Base-by-base conservation (phyloP, 345 rosid species). In the Salix purpurea region DNA sequence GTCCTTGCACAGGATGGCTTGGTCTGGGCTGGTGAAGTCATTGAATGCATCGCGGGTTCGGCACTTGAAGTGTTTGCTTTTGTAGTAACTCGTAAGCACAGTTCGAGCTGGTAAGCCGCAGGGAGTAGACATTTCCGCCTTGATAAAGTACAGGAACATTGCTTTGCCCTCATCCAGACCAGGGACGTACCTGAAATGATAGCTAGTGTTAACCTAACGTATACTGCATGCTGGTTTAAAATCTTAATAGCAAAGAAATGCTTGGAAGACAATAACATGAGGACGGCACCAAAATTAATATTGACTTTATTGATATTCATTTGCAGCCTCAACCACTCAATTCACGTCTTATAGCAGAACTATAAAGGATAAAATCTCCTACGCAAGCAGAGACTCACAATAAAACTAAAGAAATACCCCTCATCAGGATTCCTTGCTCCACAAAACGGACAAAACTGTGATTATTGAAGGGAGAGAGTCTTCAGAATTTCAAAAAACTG, bases 131-230 rank as follows among this genome's bases (percentile, higher is more conserved):
- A 61, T 83, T 72, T 88, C 94, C 11, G 88, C 89, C 87, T 87
- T 90, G 66, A 88, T 88, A 67, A 90, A 90, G 80, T 85, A 83
- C 23, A 90, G 84, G 82, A 67, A 84, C 91, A 90, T 90, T 70
- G 91, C 94, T 84, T 87, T 90, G 34, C 94, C 94, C 80, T 88
- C 84, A 46, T 88, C 89, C n/a, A 90, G 83, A 24, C 90, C 91
- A 6, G 71, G 15, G 68, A 88, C 54, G 70, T 86, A 87, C 87
- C 91, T 90, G 83, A 18, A 70, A 71, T 36, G 6, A 60, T 19
- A 44, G 37, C 37, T 36, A 36, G 73, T 34, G 70, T 76, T 77
- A 79, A 71, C 28, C 28, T 58, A 32, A 46, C 13, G 61, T 5
- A 8, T n/a, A 54, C 18, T 16, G 23, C 34, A 32, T 32, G 34